Base-by-base conservation (phyloP, 108 stramenopile genomes). In the Cafeteria roenbergensis region DNA sequence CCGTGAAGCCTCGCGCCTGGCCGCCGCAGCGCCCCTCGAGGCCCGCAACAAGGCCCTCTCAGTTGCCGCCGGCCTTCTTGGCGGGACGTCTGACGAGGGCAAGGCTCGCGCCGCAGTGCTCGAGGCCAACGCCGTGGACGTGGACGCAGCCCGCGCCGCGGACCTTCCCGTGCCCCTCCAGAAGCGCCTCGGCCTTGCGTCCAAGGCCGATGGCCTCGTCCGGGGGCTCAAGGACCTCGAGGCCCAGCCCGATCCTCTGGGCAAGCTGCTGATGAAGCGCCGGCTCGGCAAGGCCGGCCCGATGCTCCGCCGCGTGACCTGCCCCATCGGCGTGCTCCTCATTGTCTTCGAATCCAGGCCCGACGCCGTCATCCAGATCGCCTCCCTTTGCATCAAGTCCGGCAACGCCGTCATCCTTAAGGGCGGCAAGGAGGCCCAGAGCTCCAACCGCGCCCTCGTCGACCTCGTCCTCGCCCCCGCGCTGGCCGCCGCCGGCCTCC, bases 361-460 rank as follows among this genome's bases (percentile, higher is more conserved):
- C 32, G 97, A 99, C 75, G 90, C 90, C 32, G 88, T 94, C 75
- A 92, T 94, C 14, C 97, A 99, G 80, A 99, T 99, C 71, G 86
- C 92, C 31, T 85, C 92, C 2, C 85, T 95, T 31, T 89, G 91
- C n/a, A 67, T 98, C 33, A 89, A 90, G 22, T 88, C 88, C 64
- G 94, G 93, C 0, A 95, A 95, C 80, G 94, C 93, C 0, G 74
- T 98, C 12, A 68, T 98, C 28, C 81, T 98, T 27, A 98, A 98
- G 67, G 97, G 97, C 24, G 97, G 97, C 29, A 94, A 90, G 69
- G 97, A 98, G 64, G 97, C 97, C 3, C 66, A 69, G 29, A 73
- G 81, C 65, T 93, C 93, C 1, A 98, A 98, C 69, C 75, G 79
- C 33, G 81, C 82, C 8, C 82, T 95, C 62, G 66, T 66, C 22